Evolutionary conservation across 1,284 basidiomycete genomes (phyloP), one percentile per base, ranked within the genome.

Genomic region (Inonotus hispidus): DNA sequence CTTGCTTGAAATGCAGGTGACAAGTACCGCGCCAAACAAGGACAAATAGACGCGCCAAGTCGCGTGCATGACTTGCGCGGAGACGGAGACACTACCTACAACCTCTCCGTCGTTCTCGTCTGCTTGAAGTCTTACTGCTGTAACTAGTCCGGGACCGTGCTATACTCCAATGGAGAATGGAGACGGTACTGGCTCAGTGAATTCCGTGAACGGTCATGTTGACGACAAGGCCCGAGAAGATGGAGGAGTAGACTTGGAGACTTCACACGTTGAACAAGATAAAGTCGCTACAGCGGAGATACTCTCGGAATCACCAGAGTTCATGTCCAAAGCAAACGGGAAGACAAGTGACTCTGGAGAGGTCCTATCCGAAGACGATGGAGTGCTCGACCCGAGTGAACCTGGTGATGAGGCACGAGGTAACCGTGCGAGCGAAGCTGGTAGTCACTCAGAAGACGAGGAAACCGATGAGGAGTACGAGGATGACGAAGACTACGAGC

Each of bases 401-500:
- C 46, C 3, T 23, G 23, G 46, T 11, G 8, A 27, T 52, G 50
- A 52, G 32, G 50, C 11, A 16, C 14, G 13, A 16, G 27, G 29
- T 35, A 16, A 52, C 50, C 50, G 35, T 52, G 50, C 16, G 11
- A 49, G 21, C 13, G 46, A 49, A 4, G 5, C 2, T 29, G 50
- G 14, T 13, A 52, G 50, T 35, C 14, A 52, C n/a, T 3, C 11
- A 13, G 50, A 52, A 52, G 29, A 16, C 25, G 50, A 52, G 23
- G 63, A 64, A 2, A 61, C 39, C 1, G 60, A 64, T n/a, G 61
- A 62, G 6, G 47, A 65, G 21, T 56, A 60, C 41, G 64, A 59
- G 14, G 84, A 84, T 0, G 83, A 86, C 0, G 89, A 88, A 0
- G 88, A 90, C 16, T 87, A 89, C n/a, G 91, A 93, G 69, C 90